These are phyloP conservation scores for Penicillium soppii DNA, from an alignment of 495 filamentous ascomycete genomes.

Conservation along the genomic window DNA sequence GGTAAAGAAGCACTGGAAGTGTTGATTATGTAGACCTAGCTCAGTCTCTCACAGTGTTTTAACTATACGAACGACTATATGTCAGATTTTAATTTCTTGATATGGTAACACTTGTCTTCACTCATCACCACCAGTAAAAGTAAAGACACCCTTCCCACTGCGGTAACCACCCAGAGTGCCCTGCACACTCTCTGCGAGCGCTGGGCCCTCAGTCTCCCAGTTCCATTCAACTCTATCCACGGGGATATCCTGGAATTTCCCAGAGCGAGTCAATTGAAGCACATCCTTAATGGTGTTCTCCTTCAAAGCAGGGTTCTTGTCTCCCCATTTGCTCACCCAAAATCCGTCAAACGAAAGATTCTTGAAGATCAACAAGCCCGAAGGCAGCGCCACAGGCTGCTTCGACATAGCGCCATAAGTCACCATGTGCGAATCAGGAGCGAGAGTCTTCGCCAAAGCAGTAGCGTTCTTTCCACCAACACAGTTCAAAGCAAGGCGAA, in stretches of 20 bases:
- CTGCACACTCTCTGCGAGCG: conserved; percentile 63
- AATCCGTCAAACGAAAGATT: conserved; percentile 85
- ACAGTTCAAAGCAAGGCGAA: conserved; percentile 84
- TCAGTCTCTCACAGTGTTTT: no score
- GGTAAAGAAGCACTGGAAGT: conserved; percentile 77
- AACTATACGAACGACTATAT: background rate
- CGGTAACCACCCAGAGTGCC: conserved; percentile 77
- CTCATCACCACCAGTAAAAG: conserved; percentile 59
- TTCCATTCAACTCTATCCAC: conserved; percentile 77
- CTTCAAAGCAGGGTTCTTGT: conserved; percentile 71
- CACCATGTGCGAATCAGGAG: conserved; percentile 68
- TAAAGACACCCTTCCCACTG: conserved; percentile 85
- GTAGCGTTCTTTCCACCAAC: conserved; percentile 86
- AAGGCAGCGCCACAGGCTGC: conserved; percentile 75
- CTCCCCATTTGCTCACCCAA: conserved; percentile 90
- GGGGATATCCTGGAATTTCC: conserved; percentile 80
- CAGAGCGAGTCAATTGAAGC: conserved; percentile 66
- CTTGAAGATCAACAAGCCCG: conserved; percentile 85
- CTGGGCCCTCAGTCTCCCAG: conserved; percentile 67
- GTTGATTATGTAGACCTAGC: conserved; percentile 17
- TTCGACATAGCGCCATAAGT: conserved; percentile 96
- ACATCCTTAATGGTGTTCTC: conserved; percentile 78
- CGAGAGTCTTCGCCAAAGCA: conserved; percentile 67
- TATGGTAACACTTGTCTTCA: conserved; percentile 1
- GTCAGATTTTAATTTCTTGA: background rate